Conservation (phyloP, 2,329 filamentous ascomycete species). For the Alternaria incomplexa region DNA sequence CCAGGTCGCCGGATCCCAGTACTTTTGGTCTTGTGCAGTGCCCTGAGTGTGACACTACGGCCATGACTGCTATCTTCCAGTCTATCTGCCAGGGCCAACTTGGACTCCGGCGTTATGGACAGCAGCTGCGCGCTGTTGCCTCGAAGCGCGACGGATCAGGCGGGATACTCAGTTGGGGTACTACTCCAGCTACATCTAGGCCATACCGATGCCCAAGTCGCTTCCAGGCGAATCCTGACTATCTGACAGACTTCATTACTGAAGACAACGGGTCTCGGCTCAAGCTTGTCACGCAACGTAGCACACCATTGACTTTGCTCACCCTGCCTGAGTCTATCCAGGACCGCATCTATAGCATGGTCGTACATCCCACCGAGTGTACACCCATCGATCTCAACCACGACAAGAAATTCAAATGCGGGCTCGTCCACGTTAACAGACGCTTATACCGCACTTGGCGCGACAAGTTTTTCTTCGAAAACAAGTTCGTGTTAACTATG, state of each 20-base stretch:
- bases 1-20: not conserved
- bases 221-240: not conserved
- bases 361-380: not conserved
- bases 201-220: not conserved
- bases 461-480: not conserved
- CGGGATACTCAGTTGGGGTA: not conserved
- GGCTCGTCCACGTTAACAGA: not conserved
- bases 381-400: not conserved
- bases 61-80: not conserved
- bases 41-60: not conserved
- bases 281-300: not conserved
- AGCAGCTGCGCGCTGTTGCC: not conserved
- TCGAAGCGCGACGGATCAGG: not conserved
- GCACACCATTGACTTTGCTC: not conserved
- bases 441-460: not conserved
- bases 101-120: not conserved
- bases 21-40: no score
- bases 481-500: not conserved
- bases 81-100: not conserved
- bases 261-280: not conserved
- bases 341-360: not conserved
- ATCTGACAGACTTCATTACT: not conserved
- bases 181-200: not conserved
- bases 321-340: not conserved
- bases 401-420: not conserved